A percentile compares a stretch with the other conserved stretches of the same genome.
phyloP scores from a whole-genome alignment of 2,329 filamentous ascomycete species.

The Verticillium isaacii region DNA sequence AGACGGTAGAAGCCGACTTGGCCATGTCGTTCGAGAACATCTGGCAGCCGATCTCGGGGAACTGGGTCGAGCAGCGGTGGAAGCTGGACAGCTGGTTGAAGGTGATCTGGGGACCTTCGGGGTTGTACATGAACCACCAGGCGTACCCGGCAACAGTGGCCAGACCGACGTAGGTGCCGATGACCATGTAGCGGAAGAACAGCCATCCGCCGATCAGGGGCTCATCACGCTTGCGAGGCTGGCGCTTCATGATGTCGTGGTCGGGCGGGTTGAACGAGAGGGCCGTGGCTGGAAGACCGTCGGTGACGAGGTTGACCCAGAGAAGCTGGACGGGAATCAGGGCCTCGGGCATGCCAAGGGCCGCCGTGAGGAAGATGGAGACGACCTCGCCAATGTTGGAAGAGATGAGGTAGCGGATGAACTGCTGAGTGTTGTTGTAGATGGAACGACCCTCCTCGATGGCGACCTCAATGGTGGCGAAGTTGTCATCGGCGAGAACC shows the following conservation, averaged over 20 bases:
- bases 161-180: conserved; percentile 89
- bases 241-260: conserved; percentile 93
- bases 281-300: conserved; percentile 92
- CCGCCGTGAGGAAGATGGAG: conserved; percentile 96
- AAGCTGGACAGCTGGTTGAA: conserved; percentile 90
- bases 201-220: conserved; percentile 90
- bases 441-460: conserved; percentile 97
- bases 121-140: conserved; percentile 99
- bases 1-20: conserved; percentile 88
- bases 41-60: conserved; percentile 82
- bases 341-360: conserved; percentile 94
- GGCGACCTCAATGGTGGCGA: conserved; percentile 92
- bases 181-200: conserved; percentile 95
- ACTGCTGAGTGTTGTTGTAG: conserved; percentile 99
- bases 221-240: conserved; percentile 88
- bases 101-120: conserved; percentile 81
- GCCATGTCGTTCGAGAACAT: conserved; percentile 88
- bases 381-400: conserved; percentile 99
- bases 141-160: conserved; percentile 96
- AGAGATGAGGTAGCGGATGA: conserved; percentile 97
- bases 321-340: conserved; percentile 94
- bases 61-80: conserved; percentile 83
- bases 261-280: conserved; percentile 98
- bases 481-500: conserved; percentile 98
- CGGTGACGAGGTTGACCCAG: conserved; percentile 98